Percentiles rank a stretch among this genome's conserved stretches.
Conservation (phyloP, 1,284 basidiomycete genomes). For the Pseudozyma tsukubaensis region DNA sequence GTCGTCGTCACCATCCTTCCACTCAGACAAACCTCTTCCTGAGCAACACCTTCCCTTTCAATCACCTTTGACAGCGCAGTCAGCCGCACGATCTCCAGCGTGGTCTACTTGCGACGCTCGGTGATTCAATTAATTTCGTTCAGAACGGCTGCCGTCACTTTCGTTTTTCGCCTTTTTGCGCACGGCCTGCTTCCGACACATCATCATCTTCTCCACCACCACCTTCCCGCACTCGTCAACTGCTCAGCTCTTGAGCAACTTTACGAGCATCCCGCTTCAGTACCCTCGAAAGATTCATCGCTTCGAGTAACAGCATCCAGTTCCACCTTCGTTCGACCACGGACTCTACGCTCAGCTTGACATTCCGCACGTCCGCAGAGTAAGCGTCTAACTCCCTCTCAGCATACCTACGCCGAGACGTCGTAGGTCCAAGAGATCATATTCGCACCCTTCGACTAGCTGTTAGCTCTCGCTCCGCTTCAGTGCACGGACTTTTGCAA, state of each 20-base stretch:
- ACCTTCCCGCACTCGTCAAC: not conserved
- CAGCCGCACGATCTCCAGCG: not conserved
- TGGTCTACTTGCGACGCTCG: not conserved
- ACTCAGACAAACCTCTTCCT: not conserved
- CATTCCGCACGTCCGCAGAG: too few relatives aligned
- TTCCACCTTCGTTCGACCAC: too few relatives aligned
- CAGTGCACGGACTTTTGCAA: too few relatives aligned
- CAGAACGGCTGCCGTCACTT: conserved; percentile 14
- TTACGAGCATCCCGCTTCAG: too few relatives aligned
- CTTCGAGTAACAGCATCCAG: too few relatives aligned
- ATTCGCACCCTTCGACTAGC: too few relatives aligned
- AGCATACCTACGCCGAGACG: too few relatives aligned
- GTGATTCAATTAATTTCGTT: conserved; percentile 8
- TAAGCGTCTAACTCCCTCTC: too few relatives aligned
- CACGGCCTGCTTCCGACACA: conserved; percentile 16
- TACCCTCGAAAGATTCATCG: too few relatives aligned
- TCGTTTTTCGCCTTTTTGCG: conserved; percentile 4
- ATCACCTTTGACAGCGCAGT: not conserved
- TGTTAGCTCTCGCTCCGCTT: too few relatives aligned
- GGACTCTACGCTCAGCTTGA: too few relatives aligned
- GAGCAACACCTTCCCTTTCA: not conserved
- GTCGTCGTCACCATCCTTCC: conserved; percentile 11
- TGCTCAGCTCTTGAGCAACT: not conserved
- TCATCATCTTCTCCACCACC: conserved; percentile 3
- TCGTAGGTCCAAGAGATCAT: too few relatives aligned